A percentile compares a stretch with the other conserved stretches of the same genome.
Evolutionary conservation across 2,329 filamentous ascomycete genomes (phyloP).

Genomic region (Dactylonectria estremocensis): DNA sequence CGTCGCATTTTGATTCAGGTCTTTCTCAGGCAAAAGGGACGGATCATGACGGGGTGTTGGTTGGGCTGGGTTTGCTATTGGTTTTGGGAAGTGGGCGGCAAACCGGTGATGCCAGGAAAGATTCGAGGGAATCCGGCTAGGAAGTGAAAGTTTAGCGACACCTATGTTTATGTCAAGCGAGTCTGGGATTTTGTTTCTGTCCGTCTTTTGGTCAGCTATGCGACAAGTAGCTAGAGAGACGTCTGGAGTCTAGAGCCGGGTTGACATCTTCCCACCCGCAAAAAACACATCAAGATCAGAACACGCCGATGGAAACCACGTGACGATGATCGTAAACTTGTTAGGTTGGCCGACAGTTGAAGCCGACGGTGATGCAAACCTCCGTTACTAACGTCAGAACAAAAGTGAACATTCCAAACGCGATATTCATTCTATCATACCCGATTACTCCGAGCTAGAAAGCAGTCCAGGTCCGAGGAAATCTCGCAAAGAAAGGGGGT

Average conservation of each 20-base stretch:
- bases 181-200: constrained; percentile 13
- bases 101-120: constrained; percentile 14
- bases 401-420: background rate
- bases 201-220: constrained; percentile 38
- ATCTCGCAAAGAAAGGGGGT: constrained; percentile 1
- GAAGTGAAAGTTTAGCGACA: constrained; percentile 35
- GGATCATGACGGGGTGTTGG: constrained; percentile 41
- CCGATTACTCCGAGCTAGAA: background rate
- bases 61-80: constrained; percentile 32
- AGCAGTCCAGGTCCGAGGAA: no score
- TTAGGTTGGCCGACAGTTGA: background rate
- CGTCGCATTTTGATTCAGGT: constrained; percentile 47
- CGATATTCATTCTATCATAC: background rate
- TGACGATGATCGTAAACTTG: background rate
- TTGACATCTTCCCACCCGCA: background rate
- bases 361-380: background rate
- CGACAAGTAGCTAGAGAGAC: constrained; percentile 33
- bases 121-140: constrained; percentile 11
- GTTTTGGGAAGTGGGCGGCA: constrained; percentile 14
- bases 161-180: constrained; percentile 29
- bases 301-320: background rate
- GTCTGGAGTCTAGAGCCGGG: background rate
- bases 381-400: background rate
- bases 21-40: constrained; percentile 41
- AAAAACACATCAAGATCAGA: background rate